These are phyloP conservation scores for Solanum aculeatissimum DNA, from an alignment of 305 asterid genomes.

Conservation along the genomic window DNA sequence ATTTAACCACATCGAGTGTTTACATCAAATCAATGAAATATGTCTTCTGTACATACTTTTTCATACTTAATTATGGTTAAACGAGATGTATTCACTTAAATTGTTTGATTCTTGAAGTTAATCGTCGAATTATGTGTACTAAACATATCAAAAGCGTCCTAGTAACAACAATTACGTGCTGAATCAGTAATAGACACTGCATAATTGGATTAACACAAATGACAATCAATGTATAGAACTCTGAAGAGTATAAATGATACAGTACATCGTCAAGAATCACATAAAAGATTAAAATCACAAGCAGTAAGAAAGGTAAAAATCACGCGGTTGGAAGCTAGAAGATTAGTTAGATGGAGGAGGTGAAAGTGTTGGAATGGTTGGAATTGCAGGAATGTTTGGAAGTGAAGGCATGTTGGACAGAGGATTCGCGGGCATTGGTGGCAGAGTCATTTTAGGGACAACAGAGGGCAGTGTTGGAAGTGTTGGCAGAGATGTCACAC, in stretches of 20 bases:
- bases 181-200: not conserved
- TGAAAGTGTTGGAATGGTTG: slow-evolving; percentile 2
- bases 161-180: not conserved
- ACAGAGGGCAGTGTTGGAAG: not conserved
- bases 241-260: not conserved
- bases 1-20: not conserved
- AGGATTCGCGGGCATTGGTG: not conserved
- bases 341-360: slow-evolving; percentile 11
- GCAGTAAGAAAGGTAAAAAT: not conserved
- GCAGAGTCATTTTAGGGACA: not conserved
- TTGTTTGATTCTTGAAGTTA: not conserved
- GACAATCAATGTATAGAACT: not conserved
- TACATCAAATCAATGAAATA: not conserved
- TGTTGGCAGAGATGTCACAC: not conserved
- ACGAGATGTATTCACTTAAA: not conserved
- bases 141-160: not conserved
- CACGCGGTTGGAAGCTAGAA: not conserved
- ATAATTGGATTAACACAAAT: not conserved
- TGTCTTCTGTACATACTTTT: not conserved
- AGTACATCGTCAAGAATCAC: not conserved
- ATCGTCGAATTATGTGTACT: not conserved
- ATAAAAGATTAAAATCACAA: not conserved
- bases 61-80: not conserved
- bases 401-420: not conserved
- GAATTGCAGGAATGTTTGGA: not conserved